phyloP scores from a whole-genome alignment of 306 rosid genomes.

The Fragaria nilgerrensis region DNA sequence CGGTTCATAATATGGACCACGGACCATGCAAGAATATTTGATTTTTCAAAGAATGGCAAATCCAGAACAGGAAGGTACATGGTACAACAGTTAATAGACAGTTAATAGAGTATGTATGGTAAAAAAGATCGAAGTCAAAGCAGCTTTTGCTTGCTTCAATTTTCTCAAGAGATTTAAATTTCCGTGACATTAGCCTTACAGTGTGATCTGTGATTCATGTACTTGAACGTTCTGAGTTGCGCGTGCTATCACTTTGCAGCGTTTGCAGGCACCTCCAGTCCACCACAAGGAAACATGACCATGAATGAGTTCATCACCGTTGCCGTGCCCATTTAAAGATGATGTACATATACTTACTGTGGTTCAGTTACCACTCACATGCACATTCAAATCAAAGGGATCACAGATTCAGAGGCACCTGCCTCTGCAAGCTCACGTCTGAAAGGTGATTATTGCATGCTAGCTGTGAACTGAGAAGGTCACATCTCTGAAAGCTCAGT shows the following conservation, averaged over 20 bases:
- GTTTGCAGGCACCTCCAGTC: background rate
- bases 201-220: background rate
- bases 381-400: background rate
- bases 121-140: background rate
- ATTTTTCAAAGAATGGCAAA: too few relatives aligned
- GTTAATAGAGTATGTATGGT: background rate
- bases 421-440: background rate
- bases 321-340: background rate
- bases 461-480: background rate
- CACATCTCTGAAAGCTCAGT: background rate
- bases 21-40: too few relatives aligned
- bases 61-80: too few relatives aligned
- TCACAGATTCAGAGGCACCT: background rate
- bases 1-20: too few relatives aligned
- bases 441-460: background rate
- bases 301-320: background rate
- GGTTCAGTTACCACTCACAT: background rate
- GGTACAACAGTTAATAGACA: background rate
- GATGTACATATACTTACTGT: background rate
- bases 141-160: background rate
- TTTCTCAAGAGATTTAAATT: too few relatives aligned
- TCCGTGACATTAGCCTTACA: background rate
- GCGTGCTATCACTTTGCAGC: background rate
- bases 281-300: background rate
- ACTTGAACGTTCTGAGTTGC: background rate